phyloP scores from a whole-genome alignment of 176 grass and related monocot genomes.

The Panicum miliaceum region DNA sequence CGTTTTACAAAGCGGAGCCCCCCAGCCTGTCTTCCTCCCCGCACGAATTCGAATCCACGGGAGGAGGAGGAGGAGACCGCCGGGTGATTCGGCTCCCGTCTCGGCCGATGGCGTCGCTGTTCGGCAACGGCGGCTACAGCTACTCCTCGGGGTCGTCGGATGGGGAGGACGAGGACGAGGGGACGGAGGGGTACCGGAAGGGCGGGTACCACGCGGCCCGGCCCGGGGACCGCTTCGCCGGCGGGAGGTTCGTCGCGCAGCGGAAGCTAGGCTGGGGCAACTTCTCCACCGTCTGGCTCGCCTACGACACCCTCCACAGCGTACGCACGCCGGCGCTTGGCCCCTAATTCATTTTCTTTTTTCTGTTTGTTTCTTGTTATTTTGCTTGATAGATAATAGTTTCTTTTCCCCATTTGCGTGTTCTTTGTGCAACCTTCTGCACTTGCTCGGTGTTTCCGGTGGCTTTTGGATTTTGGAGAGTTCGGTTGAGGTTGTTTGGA shows the following conservation, averaged over 20 bases:
- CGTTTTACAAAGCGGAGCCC: not conserved
- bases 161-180: conserved; percentile 83
- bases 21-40: conserved; percentile 9
- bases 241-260: conserved; percentile 81
- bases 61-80: not conserved
- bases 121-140: conserved; percentile 36
- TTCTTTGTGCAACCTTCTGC: conserved; percentile 23
- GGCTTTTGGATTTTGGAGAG: not conserved
- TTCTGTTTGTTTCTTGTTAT: not conserved
- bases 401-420: not conserved
- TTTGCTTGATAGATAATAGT: not conserved
- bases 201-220: conserved; percentile 90
- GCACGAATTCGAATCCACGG: conserved; percentile 45
- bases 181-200: conserved; percentile 81
- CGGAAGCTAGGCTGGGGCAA: conserved; percentile 94
- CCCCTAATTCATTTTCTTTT: not conserved
- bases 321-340: conserved; percentile 36
- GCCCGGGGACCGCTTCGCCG: conserved; percentile 79
- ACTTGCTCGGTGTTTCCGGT: not conserved
- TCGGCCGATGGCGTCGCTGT: conserved; percentile 29
- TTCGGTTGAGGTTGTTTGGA: conserved; percentile 34
- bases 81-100: not conserved
- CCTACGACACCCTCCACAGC: conserved; percentile 77
- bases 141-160: conserved; percentile 57
- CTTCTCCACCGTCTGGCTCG: conserved; percentile 99